phyloP scores from a whole-genome alignment of 345 rosid genomes.

The Acer negundo region DNA sequence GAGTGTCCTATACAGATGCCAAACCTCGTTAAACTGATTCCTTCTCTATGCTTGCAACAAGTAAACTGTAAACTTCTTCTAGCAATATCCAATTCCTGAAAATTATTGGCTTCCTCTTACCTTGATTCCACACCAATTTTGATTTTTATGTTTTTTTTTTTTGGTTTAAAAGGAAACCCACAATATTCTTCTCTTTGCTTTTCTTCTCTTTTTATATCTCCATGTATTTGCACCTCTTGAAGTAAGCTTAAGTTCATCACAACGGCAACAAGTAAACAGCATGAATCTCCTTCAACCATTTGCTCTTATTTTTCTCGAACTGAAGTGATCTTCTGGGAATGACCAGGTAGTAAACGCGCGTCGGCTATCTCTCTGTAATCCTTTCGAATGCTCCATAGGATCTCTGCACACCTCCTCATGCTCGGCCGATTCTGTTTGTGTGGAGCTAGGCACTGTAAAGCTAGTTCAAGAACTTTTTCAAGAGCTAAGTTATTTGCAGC shows the following conservation, averaged over 20 bases:
- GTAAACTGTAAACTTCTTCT: background rate
- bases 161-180: background rate
- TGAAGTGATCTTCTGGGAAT: constrained; percentile 38
- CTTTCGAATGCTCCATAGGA: constrained; percentile 86
- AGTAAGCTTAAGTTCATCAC: background rate
- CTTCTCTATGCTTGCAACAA: constrained; percentile 9
- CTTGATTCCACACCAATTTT: background rate
- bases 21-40: background rate
- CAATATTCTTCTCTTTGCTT: background rate
- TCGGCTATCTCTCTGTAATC: constrained; percentile 61
- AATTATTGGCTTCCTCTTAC: background rate
- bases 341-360: constrained; percentile 31
- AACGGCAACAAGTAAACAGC: background rate
- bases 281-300: background rate
- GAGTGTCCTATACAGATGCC: constrained; percentile 14
- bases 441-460: constrained; percentile 77
- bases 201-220: background rate
- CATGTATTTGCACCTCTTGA: background rate
- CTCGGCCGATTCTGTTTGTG: constrained; percentile 66
- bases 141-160: no score
- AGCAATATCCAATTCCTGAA: background rate
- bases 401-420: constrained; percentile 84
- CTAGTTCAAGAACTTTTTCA: constrained; percentile 75
- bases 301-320: constrained; percentile 25
- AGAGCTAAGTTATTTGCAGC: constrained; percentile 53